Evolutionary conservation across 352 stramenopile species (phyloP).

Genomic region (Pythium phragmiticola): DNA sequence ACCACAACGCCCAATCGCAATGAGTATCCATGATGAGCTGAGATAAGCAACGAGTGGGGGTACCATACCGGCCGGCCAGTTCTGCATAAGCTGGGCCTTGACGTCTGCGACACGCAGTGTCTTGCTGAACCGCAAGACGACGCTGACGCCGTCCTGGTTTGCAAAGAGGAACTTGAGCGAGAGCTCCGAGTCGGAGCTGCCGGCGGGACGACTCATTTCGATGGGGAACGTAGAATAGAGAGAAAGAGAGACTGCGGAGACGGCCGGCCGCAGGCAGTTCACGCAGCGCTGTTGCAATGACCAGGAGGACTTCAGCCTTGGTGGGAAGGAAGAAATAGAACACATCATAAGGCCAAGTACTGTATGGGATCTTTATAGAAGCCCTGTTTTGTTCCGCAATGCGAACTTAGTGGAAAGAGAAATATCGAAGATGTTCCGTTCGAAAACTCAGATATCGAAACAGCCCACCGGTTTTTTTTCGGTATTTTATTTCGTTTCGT

Average conservation of each 20-base stretch:
- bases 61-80: slow-evolving; percentile 43
- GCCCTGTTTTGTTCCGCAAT: background rate
- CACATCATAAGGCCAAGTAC: slow-evolving; percentile 5
- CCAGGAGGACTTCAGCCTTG: background rate
- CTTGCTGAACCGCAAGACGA: slow-evolving; percentile 60
- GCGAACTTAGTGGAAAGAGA: slow-evolving; percentile 2
- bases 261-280: background rate
- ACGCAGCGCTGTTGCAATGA: too few species aligned
- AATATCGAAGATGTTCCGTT: slow-evolving; percentile 13
- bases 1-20: background rate
- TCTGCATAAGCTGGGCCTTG: slow-evolving; percentile 65
- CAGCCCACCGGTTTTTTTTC: background rate
- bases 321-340: slow-evolving; percentile 11
- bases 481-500: slow-evolving; percentile 7
- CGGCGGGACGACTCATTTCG: slow-evolving; percentile 23
- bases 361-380: slow-evolving; percentile 12
- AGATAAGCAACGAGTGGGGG: slow-evolving; percentile 27
- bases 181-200: slow-evolving; percentile 53
- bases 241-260: background rate
- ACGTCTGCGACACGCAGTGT: slow-evolving; percentile 46
- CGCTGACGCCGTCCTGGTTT: slow-evolving; percentile 73
- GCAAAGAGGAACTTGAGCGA: slow-evolving; percentile 85
- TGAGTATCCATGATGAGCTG: too few species aligned
- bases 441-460: background rate
- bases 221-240: background rate